phyloP scores from a whole-genome alignment of 345 rosid species.

The Murraya koenigii region DNA sequence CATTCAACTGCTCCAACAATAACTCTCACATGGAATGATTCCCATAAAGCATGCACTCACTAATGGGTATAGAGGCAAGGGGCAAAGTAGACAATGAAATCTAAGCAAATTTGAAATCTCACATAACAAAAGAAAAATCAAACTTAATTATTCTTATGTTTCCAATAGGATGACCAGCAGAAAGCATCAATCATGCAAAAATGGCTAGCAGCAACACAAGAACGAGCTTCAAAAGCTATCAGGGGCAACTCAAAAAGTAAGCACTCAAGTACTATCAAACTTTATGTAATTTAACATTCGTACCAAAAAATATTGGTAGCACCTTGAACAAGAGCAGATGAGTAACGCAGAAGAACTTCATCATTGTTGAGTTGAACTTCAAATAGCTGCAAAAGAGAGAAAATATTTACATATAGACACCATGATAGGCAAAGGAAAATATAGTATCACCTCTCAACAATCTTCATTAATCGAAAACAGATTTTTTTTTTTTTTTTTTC shows the following conservation, averaged over 20 bases:
- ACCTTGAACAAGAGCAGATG: slow-evolving; percentile 97
- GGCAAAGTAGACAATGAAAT: not conserved
- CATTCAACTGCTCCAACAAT: not conserved
- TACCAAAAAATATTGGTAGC: slow-evolving; percentile 99
- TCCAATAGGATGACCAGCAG: not conserved
- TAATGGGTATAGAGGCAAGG: no score
- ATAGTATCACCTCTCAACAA: not conserved
- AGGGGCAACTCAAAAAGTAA: not conserved
- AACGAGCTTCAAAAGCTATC: not conserved
- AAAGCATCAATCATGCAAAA: not conserved
- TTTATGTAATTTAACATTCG: slow-evolving; percentile 19
- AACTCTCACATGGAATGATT: not conserved
- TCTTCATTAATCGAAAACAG: not conserved
- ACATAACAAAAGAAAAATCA: not conserved
- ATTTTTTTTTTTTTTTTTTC: not conserved
- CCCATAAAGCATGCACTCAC: not conserved
- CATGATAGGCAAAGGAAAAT: not conserved
- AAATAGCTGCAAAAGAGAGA: slow-evolving; percentile 60
- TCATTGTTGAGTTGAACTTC: slow-evolving; percentile 72
- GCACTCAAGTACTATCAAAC: slow-evolving; percentile 13
- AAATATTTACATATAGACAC: not conserved
- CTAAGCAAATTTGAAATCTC: not conserved
- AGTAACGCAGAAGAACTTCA: slow-evolving; percentile 82
- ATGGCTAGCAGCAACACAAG: not conserved
- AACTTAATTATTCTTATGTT: not conserved